Base-by-base conservation (phyloP, 495 filamentous ascomycete genomes). In the Saxispiralis lemnorum region DNA sequence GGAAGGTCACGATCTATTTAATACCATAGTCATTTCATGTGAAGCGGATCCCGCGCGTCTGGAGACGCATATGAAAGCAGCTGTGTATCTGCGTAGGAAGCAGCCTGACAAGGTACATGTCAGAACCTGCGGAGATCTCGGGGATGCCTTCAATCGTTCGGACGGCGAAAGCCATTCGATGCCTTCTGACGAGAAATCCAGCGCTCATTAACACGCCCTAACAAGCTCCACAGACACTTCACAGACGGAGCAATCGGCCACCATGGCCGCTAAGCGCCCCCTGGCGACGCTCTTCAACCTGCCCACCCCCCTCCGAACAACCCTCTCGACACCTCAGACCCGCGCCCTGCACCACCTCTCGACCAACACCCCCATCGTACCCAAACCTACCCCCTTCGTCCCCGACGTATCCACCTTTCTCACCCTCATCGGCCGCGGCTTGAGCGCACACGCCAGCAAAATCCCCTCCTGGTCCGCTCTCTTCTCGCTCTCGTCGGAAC, bases 331-430 rank as follows among this genome's bases (percentile, higher is more conserved):
- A 39, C 52, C 43, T 36, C 35, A 58, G 54, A 45, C 15, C 42
- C 51, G 50, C 31, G 53, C 64, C n/a, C 53, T 59, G 28, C 52
- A 63, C 11, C 63, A 63, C 11, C 46, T 56, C 17, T 65, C 45
- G 38, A 38, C 41, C 7, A 41, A 45, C 3, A 46, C 41, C 18
- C 38, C 39, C 10, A 21, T 32, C 31, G 35, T 88, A 38, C 88
- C 88, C 2, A 43, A 63, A 7, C 75, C 83, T 4, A 95, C 79
- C 7, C 78, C 81, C 10, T 84, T 88, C 54, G 76, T 95, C 38
- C 89, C 89, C 10, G 80, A 97, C 55, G 72, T 81, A 41, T 45
- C 69, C 45, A 94, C 86, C 39, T 96, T 97, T 65, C 81, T 97
- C 45, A 81, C 71, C 6, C 62, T 93, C 24, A 97, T 97, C 63